Conservation (phyloP, 805 yeast genomes). For the Wickerhamomyces bovis region DNA sequence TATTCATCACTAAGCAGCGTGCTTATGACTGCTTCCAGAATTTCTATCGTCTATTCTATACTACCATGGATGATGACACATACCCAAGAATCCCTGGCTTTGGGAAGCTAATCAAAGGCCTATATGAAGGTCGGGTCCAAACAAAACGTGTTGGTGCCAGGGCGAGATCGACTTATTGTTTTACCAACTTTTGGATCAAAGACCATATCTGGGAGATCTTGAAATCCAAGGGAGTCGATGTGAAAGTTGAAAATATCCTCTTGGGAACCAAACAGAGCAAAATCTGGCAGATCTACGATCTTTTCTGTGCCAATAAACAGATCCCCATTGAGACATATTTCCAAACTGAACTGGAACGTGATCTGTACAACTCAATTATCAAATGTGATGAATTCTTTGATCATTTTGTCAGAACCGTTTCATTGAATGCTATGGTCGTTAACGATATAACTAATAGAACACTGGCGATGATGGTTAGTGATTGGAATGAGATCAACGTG, state of each 20-base stretch:
- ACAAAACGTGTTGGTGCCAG: slow-evolving; percentile 79
- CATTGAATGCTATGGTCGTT: background rate
- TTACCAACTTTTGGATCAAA: slow-evolving; percentile 22
- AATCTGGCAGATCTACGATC: background rate
- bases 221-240: slow-evolving; percentile 1
- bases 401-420: background rate
- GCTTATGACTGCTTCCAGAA: background rate
- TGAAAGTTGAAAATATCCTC: background rate
- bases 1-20: background rate
- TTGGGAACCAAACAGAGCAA: background rate
- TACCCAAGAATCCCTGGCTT: slow-evolving; percentile 45
- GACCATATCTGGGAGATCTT: background rate
- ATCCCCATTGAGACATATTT: background rate
- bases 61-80: background rate
- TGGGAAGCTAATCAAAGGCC: slow-evolving; percentile 63
- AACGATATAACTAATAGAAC: background rate
- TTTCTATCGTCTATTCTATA: background rate
- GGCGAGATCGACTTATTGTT: slow-evolving; percentile 80
- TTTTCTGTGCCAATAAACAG: background rate
- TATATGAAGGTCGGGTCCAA: slow-evolving; percentile 54
- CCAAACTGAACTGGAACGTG: background rate
- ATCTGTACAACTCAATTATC: background rate
- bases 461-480: slow-evolving; percentile 5
- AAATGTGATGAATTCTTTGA: background rate
- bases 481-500: slow-evolving; percentile 12